These are phyloP conservation scores for Funneliformis geosporum DNA, from an alignment of 192 early-diverging fungal species.

Conservation along the genomic window DNA sequence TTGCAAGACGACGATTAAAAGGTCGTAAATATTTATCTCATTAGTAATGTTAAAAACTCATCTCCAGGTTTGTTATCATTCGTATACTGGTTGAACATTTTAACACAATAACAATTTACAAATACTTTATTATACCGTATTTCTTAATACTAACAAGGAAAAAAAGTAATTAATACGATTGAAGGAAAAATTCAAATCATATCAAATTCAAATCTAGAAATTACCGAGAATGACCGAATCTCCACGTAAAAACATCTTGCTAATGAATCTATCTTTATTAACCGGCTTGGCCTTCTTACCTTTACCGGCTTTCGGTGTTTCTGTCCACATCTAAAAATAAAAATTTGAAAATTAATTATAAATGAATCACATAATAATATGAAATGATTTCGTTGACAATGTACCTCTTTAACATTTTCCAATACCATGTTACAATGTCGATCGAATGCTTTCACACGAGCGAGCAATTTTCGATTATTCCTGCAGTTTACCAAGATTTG, in stretches of 20 bases:
- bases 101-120: background rate
- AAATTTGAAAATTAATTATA: background rate
- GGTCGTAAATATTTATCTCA: constrained; percentile 87
- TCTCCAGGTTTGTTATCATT: background rate
- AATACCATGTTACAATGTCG: constrained; percentile 99
- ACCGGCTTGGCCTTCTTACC: constrained; percentile 96
- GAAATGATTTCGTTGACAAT: constrained; percentile 11
- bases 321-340: constrained; percentile 86
- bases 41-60: constrained; percentile 44
- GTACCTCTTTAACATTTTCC: constrained; percentile 96
- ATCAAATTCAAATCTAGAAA: constrained; percentile 8
- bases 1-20: constrained; percentile 78
- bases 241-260: constrained; percentile 97
- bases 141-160: constrained; percentile 41
- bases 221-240: constrained; percentile 90
- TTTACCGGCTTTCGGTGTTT: constrained; percentile 87
- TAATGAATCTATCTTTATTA: constrained; percentile 98
- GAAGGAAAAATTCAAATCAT: background rate
- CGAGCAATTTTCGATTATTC: constrained; percentile 98
- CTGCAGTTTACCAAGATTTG: constrained; percentile 96
- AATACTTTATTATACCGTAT: constrained; percentile 42
- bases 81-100: background rate
- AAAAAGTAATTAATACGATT: background rate
- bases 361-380: background rate
- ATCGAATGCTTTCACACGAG: constrained; percentile 98